A percentile compares a stretch with the other conserved stretches of the same genome.
These are phyloP conservation scores for Vanrija pseudolonga DNA, from an alignment of 1,284 basidiomycete species.

Conservation along the genomic window DNA sequence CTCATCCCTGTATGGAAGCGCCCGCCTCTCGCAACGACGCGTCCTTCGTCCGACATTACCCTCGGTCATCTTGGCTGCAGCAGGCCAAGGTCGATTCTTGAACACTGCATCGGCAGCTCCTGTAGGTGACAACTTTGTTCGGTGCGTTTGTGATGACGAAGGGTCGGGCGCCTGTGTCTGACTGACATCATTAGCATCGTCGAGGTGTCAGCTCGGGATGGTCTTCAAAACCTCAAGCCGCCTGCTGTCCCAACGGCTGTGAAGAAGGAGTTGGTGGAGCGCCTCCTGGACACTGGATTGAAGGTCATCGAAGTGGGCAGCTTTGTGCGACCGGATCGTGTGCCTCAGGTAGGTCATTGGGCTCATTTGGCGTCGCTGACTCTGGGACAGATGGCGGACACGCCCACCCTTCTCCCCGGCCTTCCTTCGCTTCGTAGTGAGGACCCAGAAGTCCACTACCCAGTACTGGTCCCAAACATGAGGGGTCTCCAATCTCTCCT, in stretches of 20 bases:
- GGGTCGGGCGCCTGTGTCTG: no score
- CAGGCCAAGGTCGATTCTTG: no score
- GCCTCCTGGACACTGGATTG: constrained; percentile 67
- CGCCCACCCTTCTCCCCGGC: constrained; percentile 54
- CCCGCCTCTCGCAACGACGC: no score
- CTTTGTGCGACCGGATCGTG: constrained; percentile 90
- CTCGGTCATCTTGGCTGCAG: no score
- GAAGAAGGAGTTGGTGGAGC: constrained; percentile 77
- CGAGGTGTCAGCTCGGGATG: constrained; percentile 89
- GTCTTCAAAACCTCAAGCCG: constrained; percentile 84
- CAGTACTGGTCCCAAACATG: constrained; percentile 81
- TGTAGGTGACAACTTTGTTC: background rate
- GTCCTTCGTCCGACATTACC: no score
- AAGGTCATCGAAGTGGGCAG: constrained; percentile 79
- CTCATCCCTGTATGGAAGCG: no score
- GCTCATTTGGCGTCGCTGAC: no score
- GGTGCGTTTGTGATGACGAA: background rate
- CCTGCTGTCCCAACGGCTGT: constrained; percentile 64
- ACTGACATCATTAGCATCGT: constrained; percentile 57
- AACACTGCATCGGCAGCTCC: background rate
- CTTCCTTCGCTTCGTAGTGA: constrained; percentile 40
- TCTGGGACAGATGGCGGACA: constrained; percentile 72
- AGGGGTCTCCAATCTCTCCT: constrained; percentile 70
- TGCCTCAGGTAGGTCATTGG: constrained; percentile 67
- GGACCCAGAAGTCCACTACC: constrained; percentile 60